These are phyloP conservation scores for Arabis hirsuta DNA, from an alignment of 345 rosid species.

Conservation along the genomic window DNA sequence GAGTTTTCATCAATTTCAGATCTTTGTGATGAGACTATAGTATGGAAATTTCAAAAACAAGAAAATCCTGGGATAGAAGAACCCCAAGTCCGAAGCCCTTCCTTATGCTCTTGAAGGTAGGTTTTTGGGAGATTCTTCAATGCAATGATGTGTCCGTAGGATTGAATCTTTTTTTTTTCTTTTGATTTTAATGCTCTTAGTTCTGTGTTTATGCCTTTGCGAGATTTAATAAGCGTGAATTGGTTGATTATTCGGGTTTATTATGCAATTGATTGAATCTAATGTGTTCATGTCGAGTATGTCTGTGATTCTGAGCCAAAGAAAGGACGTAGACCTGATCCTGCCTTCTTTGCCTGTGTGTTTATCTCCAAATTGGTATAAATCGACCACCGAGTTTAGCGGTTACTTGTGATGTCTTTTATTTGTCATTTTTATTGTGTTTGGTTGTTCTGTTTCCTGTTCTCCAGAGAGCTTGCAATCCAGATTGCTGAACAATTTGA, in stretches of 20 bases:
- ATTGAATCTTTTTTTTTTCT: no score
- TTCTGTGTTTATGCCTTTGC: not conserved
- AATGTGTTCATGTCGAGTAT: constrained; percentile 43
- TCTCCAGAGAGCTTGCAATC: constrained; percentile 85
- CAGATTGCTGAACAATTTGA: constrained; percentile 97
- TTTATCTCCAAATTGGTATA: constrained; percentile 88
- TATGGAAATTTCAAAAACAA: no score
- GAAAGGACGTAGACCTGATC: constrained; percentile 59
- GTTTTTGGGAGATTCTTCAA: not conserved
- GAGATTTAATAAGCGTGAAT: constrained; percentile 14
- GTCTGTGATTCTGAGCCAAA: constrained; percentile 48
- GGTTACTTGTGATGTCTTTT: not conserved
- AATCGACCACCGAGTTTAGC: not conserved
- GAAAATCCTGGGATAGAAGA: constrained; percentile 82
- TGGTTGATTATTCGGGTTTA: not conserved
- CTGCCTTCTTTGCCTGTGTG: constrained; percentile 88
- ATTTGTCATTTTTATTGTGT: not conserved
- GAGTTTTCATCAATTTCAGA: no score
- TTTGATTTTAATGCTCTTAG: not conserved
- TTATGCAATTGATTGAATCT: not conserved
- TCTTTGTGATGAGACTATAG: no score
- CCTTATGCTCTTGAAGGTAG: constrained; percentile 84
- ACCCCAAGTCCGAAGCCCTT: constrained; percentile 84
- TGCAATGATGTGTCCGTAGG: no score
- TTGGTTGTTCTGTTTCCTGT: constrained; percentile 9